These are phyloP conservation scores for Pseudognaphalium luteoalbum DNA, from an alignment of 129 eudicot genomes.

Conservation along the genomic window DNA sequence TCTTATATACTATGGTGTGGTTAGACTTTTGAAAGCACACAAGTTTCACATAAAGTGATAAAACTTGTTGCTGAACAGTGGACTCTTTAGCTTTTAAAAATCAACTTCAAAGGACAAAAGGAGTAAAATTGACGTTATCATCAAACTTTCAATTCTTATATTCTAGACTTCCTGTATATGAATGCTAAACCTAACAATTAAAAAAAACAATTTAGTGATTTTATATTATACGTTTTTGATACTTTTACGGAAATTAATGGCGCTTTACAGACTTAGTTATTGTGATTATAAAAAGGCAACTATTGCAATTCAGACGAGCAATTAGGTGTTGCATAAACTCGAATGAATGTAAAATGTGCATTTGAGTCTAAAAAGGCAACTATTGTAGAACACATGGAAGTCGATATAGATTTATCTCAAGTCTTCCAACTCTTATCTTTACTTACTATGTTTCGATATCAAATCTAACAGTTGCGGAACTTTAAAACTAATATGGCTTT, in stretches of 20 bases:
- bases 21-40: not conserved
- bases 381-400: no score
- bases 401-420: no score
- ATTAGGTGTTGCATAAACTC: no score
- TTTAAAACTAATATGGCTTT: no score
- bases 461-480: no score
- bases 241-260: not conserved
- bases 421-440: no score
- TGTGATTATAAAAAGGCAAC: no score
- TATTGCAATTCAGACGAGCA: no score
- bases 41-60: not conserved
- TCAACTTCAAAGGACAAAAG: not conserved
- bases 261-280: not conserved
- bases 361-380: no score
- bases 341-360: no score
- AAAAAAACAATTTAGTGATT: not conserved
- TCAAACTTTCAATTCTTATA: not conserved
- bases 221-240: not conserved
- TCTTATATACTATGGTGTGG: not conserved
- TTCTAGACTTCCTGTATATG: not conserved
- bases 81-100: conserved; percentile 6
- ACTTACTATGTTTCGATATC: no score
- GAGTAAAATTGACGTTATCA: not conserved
- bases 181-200: not conserved
- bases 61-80: not conserved